These are phyloP conservation scores for baker's yeast (Saccharomyces cerevisiae) DNA, from an alignment of 805 yeast species.

Conservation along the genomic window DNA sequence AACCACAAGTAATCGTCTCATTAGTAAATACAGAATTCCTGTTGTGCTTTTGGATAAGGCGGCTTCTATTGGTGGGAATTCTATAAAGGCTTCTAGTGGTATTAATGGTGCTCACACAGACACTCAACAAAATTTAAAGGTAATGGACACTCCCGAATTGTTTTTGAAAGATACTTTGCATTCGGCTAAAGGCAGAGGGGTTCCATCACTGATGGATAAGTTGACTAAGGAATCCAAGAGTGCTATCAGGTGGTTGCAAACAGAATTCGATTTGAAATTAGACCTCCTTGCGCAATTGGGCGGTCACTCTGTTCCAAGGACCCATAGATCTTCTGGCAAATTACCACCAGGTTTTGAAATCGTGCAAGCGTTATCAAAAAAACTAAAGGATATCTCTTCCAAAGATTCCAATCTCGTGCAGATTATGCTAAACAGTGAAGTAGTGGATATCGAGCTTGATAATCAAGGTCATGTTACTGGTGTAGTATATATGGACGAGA, in stretches of 20 bases:
- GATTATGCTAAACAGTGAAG: constrained; percentile 35
- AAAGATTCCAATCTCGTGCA: constrained; percentile 25
- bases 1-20: constrained; percentile 36
- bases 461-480: constrained; percentile 32
- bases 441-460: constrained; percentile 27
- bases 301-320: constrained; percentile 73
- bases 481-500: constrained; percentile 33
- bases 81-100: constrained; percentile 56
- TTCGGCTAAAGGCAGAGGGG: constrained; percentile 59
- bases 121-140: constrained; percentile 44
- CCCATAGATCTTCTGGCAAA: constrained; percentile 63
- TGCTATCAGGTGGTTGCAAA: constrained; percentile 69
- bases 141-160: constrained; percentile 48
- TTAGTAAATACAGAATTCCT: constrained; percentile 32
- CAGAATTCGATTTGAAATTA: constrained; percentile 51
- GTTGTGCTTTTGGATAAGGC: constrained; percentile 45
- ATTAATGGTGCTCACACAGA: constrained; percentile 61
- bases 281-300: constrained; percentile 69
- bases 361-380: constrained; percentile 38
- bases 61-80: constrained; percentile 47
- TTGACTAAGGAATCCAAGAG: constrained; percentile 53
- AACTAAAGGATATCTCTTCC: constrained; percentile 28
- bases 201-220: constrained; percentile 48
- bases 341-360: constrained; percentile 57
- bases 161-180: constrained; percentile 61